Conservation (phyloP, 768 basidiomycete genomes). For the Termitomyces eurrhizus region DNA sequence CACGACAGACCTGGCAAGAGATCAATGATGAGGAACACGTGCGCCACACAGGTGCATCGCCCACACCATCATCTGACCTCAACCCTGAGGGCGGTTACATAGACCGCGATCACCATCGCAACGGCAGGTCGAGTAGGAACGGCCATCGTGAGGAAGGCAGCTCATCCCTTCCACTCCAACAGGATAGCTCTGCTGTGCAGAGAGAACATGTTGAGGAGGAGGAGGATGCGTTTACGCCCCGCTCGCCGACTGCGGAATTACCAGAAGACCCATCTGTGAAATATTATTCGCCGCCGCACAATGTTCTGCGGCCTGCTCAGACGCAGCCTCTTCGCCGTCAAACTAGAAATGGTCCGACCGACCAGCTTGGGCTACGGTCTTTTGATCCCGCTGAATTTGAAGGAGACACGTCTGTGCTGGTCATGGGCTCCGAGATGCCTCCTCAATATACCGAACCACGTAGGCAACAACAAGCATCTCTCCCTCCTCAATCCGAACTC, state of each 20-base stretch:
- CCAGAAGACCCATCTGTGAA: conserved; percentile 40
- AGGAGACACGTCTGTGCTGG: conserved; percentile 26
- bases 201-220: conserved; percentile 46
- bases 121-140: conserved; percentile 33
- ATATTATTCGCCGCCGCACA: conserved; percentile 26
- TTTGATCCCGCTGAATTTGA: conserved; percentile 57
- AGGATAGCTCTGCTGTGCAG: conserved; percentile 28
- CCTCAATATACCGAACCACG: conserved; percentile 27
- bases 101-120: conserved; percentile 25
- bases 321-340: conserved; percentile 41
- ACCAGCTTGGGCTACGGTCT: conserved; percentile 57
- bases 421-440: conserved; percentile 23
- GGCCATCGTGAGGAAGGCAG: conserved; percentile 41
- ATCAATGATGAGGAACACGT: conserved; percentile 29
- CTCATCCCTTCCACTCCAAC: conserved; percentile 43
- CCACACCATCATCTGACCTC: conserved; percentile 52
- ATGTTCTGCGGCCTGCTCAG: conserved; percentile 18
- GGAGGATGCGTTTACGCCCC: conserved; percentile 51
- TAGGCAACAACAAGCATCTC: conserved; percentile 14
- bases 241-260: conserved; percentile 60
- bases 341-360: conserved; percentile 53
- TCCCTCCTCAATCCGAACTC: conserved; percentile 18
- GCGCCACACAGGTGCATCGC: conserved; percentile 35
- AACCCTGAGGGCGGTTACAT: conserved; percentile 36
- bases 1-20: conserved; percentile 22